phyloP scores from a whole-genome alignment of 2,329 filamentous ascomycete species.

The Aspergillus ochraceoroseus region DNA sequence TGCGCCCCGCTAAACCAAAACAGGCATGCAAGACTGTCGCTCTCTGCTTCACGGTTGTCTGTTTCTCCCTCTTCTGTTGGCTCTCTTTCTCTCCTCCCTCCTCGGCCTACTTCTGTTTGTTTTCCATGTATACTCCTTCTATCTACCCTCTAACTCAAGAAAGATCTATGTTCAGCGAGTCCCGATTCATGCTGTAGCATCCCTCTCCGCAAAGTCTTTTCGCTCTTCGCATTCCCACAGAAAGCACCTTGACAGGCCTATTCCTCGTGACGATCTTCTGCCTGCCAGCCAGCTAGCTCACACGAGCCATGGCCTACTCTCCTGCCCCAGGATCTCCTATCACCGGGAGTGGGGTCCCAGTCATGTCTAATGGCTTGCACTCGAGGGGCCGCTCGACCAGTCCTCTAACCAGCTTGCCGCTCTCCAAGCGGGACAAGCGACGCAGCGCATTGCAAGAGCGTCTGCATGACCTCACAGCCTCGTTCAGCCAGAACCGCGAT shows the following conservation, averaged over 20 bases:
- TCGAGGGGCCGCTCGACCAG: constrained; percentile 30
- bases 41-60: constrained; percentile 8
- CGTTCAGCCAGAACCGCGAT: constrained; percentile 76
- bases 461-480: constrained; percentile 67
- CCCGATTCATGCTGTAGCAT: constrained; percentile 9
- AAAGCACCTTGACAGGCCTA: constrained; percentile 6
- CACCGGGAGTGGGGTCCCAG: constrained; percentile 17
- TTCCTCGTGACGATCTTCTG: constrained; percentile 7
- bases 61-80: constrained; percentile 4
- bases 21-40: constrained; percentile 1
- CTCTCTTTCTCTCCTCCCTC: neutral
- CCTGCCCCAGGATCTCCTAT: constrained; percentile 35
- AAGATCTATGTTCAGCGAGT: constrained; percentile 5
- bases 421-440: constrained; percentile 86
- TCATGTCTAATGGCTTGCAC: constrained; percentile 23
- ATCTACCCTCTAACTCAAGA: constrained; percentile 1
- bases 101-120: neutral
- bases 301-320: constrained; percentile 38
- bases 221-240: constrained; percentile 4
- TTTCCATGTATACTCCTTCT: constrained; percentile 6
- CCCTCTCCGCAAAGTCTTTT: neutral
- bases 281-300: constrained; percentile 11
- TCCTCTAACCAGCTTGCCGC: constrained; percentile 35
- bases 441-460: constrained; percentile 76
- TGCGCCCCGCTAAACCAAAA: constrained; percentile 1